These are phyloP conservation scores for Gastrolobium villosum DNA, from an alignment of 306 rosid genomes.

Conservation along the genomic window DNA sequence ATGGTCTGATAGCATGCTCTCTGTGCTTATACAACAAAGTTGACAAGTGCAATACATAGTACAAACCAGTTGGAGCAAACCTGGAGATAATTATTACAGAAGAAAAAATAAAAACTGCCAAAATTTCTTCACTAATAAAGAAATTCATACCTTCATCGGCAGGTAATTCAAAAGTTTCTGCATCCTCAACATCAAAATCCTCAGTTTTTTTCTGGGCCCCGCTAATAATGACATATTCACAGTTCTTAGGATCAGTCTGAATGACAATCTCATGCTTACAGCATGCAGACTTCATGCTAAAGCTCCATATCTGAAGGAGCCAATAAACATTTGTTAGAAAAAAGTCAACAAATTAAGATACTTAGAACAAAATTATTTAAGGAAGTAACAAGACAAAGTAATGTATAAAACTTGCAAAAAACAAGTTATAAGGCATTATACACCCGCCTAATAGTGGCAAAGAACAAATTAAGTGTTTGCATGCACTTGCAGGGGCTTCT, in stretches of 20 bases:
- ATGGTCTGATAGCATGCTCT: conserved; percentile 16
- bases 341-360: conserved; percentile 10
- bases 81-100: background rate
- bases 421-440: background rate
- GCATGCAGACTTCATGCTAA: conserved; percentile 91
- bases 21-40: conserved; percentile 23
- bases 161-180: conserved; percentile 86
- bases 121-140: background rate
- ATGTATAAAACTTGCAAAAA: background rate
- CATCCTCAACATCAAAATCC: conserved; percentile 88
- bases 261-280: conserved; percentile 87
- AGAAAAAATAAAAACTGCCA: background rate
- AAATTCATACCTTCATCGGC: conserved; percentile 80
- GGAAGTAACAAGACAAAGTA: background rate
- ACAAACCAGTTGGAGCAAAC: background rate
- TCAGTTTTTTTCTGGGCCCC: conserved; percentile 83
- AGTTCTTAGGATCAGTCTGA: conserved; percentile 94
- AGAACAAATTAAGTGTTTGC: conserved; percentile 4
- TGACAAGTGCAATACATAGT: conserved; percentile 3
- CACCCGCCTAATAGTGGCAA: background rate
- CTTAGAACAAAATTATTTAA: background rate
- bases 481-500: background rate
- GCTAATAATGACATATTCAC: conserved; percentile 79
- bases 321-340: conserved; percentile 31
- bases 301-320: conserved; percentile 89